A percentile compares a stretch with the other conserved stretches of the same genome.
Conservation (phyloP, 148 eudicot species). For the Salicornia ramosissima region DNA sequence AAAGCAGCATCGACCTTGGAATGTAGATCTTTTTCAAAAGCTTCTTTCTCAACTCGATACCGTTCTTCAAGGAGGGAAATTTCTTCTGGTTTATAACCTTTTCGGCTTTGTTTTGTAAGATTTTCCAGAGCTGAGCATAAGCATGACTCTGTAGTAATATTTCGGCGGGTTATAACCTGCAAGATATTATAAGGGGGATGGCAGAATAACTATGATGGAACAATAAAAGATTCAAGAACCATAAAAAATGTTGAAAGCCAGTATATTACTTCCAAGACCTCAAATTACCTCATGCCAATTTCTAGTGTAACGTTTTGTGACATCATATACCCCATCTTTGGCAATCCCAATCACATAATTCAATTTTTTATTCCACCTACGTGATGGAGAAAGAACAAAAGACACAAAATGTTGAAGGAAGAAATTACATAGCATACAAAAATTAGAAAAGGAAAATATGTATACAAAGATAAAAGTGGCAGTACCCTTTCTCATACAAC, state of each 20-base stretch:
- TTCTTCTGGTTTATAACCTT: slow-evolving; percentile 39
- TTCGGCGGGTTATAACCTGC: slow-evolving; percentile 78
- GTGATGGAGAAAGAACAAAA: slow-evolving; percentile 4
- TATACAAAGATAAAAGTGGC: neutral
- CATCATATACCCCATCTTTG: slow-evolving; percentile 93
- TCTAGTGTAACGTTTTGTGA: slow-evolving; percentile 93
- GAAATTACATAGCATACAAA: slow-evolving; percentile 5
- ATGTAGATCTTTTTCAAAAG: slow-evolving; percentile 48
- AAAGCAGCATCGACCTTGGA: slow-evolving; percentile 51
- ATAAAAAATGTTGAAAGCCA: neutral
- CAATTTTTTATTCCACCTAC: slow-evolving; percentile 80
- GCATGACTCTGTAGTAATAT: slow-evolving; percentile 54
- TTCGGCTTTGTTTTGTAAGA: slow-evolving; percentile 62
- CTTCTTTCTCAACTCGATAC: slow-evolving; percentile 52
- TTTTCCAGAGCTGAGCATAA: slow-evolving; percentile 47
- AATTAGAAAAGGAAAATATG: neutral
- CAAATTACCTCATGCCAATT: slow-evolving; percentile 83
- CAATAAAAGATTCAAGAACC: neutral
- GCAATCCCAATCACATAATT: slow-evolving; percentile 75
- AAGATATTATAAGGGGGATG: slow-evolving; percentile 16
- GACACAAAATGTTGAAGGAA: neutral
- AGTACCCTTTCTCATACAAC: slow-evolving; percentile 93
- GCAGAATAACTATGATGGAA: neutral
- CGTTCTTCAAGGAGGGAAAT: slow-evolving; percentile 56
- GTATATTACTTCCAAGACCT: neutral